Percentiles rank a stretch among this genome's conserved stretches.
Evolutionary conservation across 164 flowering plant genomes (phyloP).

Genomic region (Aristolochia californica): DNA sequence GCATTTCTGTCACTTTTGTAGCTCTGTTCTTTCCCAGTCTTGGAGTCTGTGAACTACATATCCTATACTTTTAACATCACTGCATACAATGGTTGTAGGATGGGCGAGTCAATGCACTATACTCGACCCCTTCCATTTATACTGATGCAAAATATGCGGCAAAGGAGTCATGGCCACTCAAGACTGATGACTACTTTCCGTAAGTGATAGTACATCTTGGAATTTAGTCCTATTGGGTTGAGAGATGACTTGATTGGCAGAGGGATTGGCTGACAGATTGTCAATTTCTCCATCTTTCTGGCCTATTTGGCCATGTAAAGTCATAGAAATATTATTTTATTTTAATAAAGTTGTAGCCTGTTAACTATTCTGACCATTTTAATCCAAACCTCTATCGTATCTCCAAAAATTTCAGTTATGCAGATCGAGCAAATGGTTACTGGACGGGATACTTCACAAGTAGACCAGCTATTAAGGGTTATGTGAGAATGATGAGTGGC

Average conservation of each 20-base stretch:
- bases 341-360: no score
- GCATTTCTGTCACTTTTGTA: no score
- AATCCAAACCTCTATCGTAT: no score
- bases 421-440: constrained; percentile 74
- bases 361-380: no score
- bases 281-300: no score
- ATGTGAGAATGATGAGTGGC: constrained; percentile 78
- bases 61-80: neutral
- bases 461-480: constrained; percentile 77
- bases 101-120: constrained; percentile 91
- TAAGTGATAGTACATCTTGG: constrained; percentile 27
- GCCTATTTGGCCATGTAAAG: no score
- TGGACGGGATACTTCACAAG: constrained; percentile 97
- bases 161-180: constrained; percentile 66
- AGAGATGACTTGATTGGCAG: no score
- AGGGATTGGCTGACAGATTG: no score
- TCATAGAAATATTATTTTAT: no score
- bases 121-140: constrained; percentile 87
- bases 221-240: no score
- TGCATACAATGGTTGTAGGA: constrained; percentile 38
- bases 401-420: constrained; percentile 49
- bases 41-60: no score
- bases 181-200: constrained; percentile 88
- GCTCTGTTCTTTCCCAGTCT: no score
- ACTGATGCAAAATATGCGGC: constrained; percentile 78